These are phyloP conservation scores for Dimargaris xerosporica DNA, from an alignment of 192 early-diverging fungal genomes.

Conservation along the genomic window DNA sequence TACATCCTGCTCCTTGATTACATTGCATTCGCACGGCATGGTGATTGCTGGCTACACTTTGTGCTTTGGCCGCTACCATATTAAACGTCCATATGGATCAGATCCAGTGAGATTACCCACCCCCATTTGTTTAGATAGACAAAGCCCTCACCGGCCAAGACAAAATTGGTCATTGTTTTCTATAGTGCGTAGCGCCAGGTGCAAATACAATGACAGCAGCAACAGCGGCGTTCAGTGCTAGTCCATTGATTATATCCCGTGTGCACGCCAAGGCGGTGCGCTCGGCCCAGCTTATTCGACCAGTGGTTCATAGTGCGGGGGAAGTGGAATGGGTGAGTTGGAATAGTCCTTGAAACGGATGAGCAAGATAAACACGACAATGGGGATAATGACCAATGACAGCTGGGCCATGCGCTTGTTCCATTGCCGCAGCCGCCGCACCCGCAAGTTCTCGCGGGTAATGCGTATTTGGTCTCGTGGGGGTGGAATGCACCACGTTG, in stretches of 20 bases:
- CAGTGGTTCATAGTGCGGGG: neutral
- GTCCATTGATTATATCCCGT: neutral
- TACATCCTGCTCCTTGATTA: too few species aligned
- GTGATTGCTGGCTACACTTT: too few species aligned
- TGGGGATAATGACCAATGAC: neutral
- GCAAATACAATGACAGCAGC: neutral
- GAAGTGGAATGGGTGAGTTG: constrained; percentile 1
- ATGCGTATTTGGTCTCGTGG: constrained; percentile 6
- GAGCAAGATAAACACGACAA: constrained; percentile 1
- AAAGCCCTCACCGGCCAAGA: too few species aligned
- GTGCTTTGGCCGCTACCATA: too few species aligned
- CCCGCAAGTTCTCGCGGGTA: constrained; percentile 9
- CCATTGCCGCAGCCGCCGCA: constrained; percentile 8
- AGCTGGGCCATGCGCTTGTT: constrained; percentile 10
- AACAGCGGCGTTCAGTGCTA: neutral
- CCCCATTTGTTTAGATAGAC: too few species aligned
- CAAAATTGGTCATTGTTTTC: neutral
- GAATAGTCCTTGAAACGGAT: constrained; percentile 11
- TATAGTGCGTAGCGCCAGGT: neutral
- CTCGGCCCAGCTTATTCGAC: neutral
- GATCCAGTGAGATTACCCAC: too few species aligned
- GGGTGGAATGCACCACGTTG: constrained; percentile 10
- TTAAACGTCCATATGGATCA: too few species aligned
- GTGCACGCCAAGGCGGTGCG: neutral
- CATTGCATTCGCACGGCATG: too few species aligned